A percentile compares a stretch with the other conserved stretches of the same genome.
These are phyloP conservation scores for Psidium guajava DNA, from an alignment of 345 rosid genomes.

Conservation along the genomic window DNA sequence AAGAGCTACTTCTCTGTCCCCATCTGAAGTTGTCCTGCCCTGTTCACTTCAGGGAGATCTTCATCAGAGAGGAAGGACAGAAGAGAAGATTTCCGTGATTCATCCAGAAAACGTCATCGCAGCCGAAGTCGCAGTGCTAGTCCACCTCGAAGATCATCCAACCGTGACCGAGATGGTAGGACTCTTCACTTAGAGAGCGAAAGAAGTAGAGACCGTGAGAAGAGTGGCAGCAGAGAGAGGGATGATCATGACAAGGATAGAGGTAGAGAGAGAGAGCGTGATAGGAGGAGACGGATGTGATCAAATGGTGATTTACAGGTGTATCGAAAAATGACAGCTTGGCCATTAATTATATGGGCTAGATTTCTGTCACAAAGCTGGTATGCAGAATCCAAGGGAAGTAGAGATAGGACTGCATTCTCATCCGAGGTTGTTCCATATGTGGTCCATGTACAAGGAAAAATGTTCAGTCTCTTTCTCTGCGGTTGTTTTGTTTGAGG, in stretches of 20 bases:
- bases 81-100: conserved; percentile 48
- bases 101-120: conserved; percentile 71
- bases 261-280: conserved; percentile 65
- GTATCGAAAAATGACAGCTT: not conserved
- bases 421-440: not conserved
- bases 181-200: conserved; percentile 36
- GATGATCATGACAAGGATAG: conserved; percentile 55
- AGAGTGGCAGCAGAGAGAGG: conserved; percentile 66
- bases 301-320: not conserved
- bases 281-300: conserved; percentile 54
- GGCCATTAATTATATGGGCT: not conserved
- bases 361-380: not conserved
- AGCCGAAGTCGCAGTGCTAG: conserved; percentile 58
- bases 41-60: conserved; percentile 34
- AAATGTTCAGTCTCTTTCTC: not conserved
- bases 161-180: conserved; percentile 36
- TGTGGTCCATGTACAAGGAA: not conserved
- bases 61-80: conserved; percentile 50
- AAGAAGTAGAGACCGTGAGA: conserved; percentile 50
- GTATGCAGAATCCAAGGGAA: not conserved
- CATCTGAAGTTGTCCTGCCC: not conserved
- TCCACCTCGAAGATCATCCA: conserved; percentile 56
- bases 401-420: not conserved
- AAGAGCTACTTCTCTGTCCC: not conserved
- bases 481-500: not conserved